Evolutionary conservation across 2,329 filamentous ascomycete genomes (phyloP), one percentile per base, ranked within the genome.

Genomic region (Penicillium sp.): DNA sequence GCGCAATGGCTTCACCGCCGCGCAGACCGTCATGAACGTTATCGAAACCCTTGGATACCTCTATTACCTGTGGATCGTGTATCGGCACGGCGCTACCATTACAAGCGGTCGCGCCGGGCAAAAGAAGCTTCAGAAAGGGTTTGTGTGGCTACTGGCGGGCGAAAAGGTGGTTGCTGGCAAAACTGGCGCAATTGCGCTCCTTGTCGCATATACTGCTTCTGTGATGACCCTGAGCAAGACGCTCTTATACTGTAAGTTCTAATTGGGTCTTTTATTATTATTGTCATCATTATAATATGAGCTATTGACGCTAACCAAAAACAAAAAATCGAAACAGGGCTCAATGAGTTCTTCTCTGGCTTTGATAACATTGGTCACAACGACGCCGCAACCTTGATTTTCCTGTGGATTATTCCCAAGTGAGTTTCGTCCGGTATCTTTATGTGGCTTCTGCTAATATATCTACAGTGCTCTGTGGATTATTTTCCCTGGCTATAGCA

Each of bases 1-100:
- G 14, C 72, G 80, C 19, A 86, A 87, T 68, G 91, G 91, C 31
- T 96, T 95, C 75, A 90, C 89, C 0, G 83, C 81, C 37, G 90
- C 91, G 33, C 91, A 96, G 79, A 83, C 82, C 24, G 65, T 79
- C 6, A 69, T 92, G 60, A 94, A 93, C 67, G 71, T 84, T 6
- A 63, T 90, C 50, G 90, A 94, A 79, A 86, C 83, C 3, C 52
- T 77, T 29, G 79, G 87, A 65, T 93, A 92, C 69, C 72, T 76
- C 51, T 78, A 76, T 73, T 93, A 86, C 65, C 77, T 87, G 14
- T 81, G 76, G 63, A 73, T 85, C 49, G 70, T 88, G 61, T 79
- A 73, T 56, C 56, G 55, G 3, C 65, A 76, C 61, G 78, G 78
- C 13, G 68, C 68, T 26, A 68, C 70, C 3, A 69, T 72, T 36